Percentiles rank a stretch among this genome's conserved stretches.
These are phyloP conservation scores for Sporothrix brunneoviolacea DNA, from an alignment of 2,329 filamentous ascomycete species.

Conservation along the genomic window DNA sequence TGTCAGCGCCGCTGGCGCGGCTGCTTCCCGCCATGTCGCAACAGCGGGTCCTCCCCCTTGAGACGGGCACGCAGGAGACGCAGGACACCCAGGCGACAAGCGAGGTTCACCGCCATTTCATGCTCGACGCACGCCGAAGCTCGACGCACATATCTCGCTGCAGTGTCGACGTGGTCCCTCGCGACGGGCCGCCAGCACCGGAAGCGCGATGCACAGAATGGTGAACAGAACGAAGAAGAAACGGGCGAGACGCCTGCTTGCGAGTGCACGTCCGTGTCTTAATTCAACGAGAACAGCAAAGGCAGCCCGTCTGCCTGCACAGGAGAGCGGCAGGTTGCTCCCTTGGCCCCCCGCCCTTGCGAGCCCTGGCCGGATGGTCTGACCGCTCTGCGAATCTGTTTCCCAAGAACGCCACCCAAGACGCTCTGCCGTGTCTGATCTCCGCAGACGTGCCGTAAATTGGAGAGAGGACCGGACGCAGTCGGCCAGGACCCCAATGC, in stretches of 20 bases:
- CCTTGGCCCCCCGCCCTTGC: too few relatives aligned
- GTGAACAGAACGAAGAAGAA: too few relatives aligned
- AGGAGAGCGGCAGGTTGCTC: too few relatives aligned
- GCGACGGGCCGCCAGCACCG: neutral
- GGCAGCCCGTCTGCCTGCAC: too few relatives aligned
- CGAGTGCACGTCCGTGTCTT: too few relatives aligned
- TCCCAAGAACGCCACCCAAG: neutral
- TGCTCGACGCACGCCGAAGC: too few relatives aligned
- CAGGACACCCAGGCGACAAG: neutral
- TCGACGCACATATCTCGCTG: neutral
- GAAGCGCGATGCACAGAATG: too few relatives aligned
- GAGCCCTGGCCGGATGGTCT: too few relatives aligned
- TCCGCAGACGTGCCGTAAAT: constrained; percentile 3
- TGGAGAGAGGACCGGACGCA: neutral
- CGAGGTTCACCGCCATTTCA: neutral
- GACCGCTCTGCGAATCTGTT: too few relatives aligned
- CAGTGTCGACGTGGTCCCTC: neutral
- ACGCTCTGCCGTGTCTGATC: constrained; percentile 8
- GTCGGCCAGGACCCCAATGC: too few relatives aligned
- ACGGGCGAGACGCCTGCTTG: too few relatives aligned
- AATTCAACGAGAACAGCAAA: too few relatives aligned
- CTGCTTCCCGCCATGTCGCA: constrained; percentile 3
- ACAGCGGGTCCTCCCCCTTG: constrained; percentile 4
- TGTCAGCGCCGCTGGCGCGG: constrained; percentile 7
- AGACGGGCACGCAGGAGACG: neutral